Base-by-base conservation (phyloP, 345 rosid species). In the Mallotus nudiflorus region DNA sequence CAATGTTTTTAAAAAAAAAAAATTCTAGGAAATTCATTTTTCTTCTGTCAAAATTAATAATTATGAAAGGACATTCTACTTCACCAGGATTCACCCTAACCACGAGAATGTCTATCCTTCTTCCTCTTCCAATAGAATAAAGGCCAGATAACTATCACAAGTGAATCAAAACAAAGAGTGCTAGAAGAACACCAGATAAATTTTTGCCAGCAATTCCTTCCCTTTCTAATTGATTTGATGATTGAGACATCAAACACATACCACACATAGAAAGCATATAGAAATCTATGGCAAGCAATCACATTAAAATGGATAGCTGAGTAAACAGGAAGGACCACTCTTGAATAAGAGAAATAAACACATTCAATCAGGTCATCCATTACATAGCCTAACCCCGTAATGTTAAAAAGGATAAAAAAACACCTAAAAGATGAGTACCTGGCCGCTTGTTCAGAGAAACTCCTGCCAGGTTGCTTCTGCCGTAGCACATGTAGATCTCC, bases 401-500 rank as follows among this genome's bases (percentile, higher is more conserved):
- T 50, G 25, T n/a, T n/a, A 39, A 50, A 70, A 29, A 54, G 1
- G 2, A 42, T 12, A 3, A 42, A 42, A 46, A 14, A 14, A 44
- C 67, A 75, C 65, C 50, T 37, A 57, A 62, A 45, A 13, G 31
- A 22, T 54, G 64, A 27, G 53, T 69, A 85, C 96, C 96, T 90
- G 61, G 88, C 83, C 22, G 91, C 91, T 73, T 82, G 89, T 72
- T 90, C 93, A 51, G 89, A 81, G 84, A 90, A 90, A 80, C 85
- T 73, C 72, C 84, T 80, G 44, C 75, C 51, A 1, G 87, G 83
- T 77, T 86, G 96, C 78, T 81, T 90, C 84, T 88, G 96, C 77
- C 91, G 77, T 67, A 88, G 71, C 56, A 90, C 86, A 67, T 90
- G 96, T 73, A 90, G 78, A 86, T 90, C 96, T 78, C 92, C 96